phyloP scores from a whole-genome alignment of 2,329 filamentous ascomycete species.

The Fusarium burgessii region DNA sequence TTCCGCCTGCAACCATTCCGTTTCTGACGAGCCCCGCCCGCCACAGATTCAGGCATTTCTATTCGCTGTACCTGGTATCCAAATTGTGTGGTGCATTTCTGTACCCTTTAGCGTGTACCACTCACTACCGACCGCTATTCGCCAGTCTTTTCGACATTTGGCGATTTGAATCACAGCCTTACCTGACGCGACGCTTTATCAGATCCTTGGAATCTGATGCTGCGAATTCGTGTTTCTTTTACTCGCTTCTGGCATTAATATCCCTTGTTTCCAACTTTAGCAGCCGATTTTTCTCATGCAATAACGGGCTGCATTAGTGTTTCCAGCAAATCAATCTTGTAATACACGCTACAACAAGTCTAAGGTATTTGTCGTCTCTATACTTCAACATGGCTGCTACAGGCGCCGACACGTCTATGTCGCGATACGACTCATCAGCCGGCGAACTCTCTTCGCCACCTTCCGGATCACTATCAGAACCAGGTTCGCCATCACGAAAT shows the following conservation, averaged over 20 bases:
- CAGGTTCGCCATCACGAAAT: constrained; percentile 59
- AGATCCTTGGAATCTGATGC: constrained; percentile 18
- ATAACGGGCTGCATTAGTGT: constrained; percentile 4
- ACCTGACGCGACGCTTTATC: constrained; percentile 34
- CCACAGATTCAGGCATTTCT: constrained; percentile 21
- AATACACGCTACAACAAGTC: constrained; percentile 17
- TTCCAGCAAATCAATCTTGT: not conserved
- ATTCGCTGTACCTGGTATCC: constrained; percentile 41
- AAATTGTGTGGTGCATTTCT: constrained; percentile 31
- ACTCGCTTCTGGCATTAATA: not conserved
- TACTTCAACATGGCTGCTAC: constrained; percentile 45
- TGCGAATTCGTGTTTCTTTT: constrained; percentile 15
- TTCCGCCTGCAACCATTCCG: constrained; percentile 41
- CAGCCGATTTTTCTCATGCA: constrained; percentile 5
- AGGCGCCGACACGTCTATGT: constrained; percentile 52
- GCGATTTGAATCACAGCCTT: constrained; percentile 41
- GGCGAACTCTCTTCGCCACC: constrained; percentile 65
- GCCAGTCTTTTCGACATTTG: constrained; percentile 23
- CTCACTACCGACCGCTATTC: constrained; percentile 39
- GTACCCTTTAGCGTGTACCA: constrained; percentile 37
- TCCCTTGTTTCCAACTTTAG: constrained; percentile 1
- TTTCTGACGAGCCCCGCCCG: constrained; percentile 38
- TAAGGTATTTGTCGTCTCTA: constrained; percentile 11
- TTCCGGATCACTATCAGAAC: constrained; percentile 62
- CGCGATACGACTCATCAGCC: constrained; percentile 61